Base-by-base conservation (phyloP, 2,329 filamentous ascomycete genomes). In the Aspergillus costaricaensis region DNA sequence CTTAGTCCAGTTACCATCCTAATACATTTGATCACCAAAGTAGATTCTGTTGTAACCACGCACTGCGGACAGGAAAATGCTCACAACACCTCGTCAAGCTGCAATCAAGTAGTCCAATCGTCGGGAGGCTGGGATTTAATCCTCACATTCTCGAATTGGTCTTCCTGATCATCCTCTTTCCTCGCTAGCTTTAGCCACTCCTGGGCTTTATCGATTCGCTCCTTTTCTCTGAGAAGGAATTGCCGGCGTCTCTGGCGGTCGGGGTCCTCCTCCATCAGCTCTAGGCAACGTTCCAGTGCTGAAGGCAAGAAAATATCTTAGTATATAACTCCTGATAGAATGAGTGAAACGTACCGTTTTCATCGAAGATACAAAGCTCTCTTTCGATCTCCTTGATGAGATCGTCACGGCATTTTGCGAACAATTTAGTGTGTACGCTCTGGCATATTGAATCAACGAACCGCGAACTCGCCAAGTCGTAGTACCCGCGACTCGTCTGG, bases 371-470 rank as follows among this genome's bases (percentile, higher is more conserved):
- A 1, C 70, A 62, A 1, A 78, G 57, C 3, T 70, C 65, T 0
- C 62, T 51, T 21, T 76, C 71, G 38, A 79, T 72, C 1, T 65
- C 66, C 0, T 56, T 27, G 3, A 74, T 66, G 2, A 79, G 62
- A 5, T 73, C 68, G 3, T 72, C 63, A 5, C 71, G 70, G 23
- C 76, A 79, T 32, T 72, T 72, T 3, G 63, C 64, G 38, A 78
- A 76, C 1, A 79, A 57, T 44, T 74, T 77, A 3, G 68, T 70
- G 39, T 77, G 65, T 0, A 76, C 72, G 1, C 68, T 68, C 61
- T 79, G 76, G 27, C 76, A 78, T 2, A 77, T 68, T 0, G 72
- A 70, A 55, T 79, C 77, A 0, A 77, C 59, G 39, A 78, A 79
- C 5, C 77, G 71, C 2, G 69, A 69, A 50, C 72, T 74, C 0